Evolutionary conservation across 208 protist genomes (phyloP).

Genomic region (Trypanosoma melophagium): DNA sequence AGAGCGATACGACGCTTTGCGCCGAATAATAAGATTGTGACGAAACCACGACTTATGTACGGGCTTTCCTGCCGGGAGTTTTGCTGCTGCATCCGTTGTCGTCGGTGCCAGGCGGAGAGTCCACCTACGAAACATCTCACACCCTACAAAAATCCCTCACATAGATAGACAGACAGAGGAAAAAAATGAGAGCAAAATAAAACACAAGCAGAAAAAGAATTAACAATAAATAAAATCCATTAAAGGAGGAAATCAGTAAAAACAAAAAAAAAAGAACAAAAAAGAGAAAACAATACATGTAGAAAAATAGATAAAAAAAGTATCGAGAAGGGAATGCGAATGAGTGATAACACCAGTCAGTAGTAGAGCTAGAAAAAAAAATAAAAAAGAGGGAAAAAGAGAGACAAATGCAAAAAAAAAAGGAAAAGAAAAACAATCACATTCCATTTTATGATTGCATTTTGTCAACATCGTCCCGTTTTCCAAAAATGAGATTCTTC

Average conservation of each 20-base stretch:
- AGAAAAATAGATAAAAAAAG: neutral
- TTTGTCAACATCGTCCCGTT: conserved; percentile 36
- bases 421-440: conserved; percentile 12
- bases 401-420: no score
- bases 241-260: neutral
- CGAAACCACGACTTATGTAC: conserved; percentile 85
- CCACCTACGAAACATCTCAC: conserved; percentile 45
- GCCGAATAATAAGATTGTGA: conserved; percentile 83
- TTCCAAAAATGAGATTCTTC: conserved; percentile 51
- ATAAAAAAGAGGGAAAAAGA: no score
- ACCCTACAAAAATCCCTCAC: no score
- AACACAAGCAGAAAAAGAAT: neutral
- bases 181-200: conserved; percentile 5
- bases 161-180: no score
- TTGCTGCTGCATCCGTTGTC: conserved; percentile 81
- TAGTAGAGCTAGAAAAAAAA: no score
- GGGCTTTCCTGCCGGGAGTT: conserved; percentile 84
- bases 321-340: neutral
- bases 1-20: conserved; percentile 80
- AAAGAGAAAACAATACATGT: neutral
- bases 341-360: neutral
- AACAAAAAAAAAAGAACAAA: neutral
- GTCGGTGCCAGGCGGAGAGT: conserved; percentile 39
- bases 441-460: conserved; percentile 33
- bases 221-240: neutral